Conservation (phyloP, 1,139 yeast genomes). For the Kodamaea derodonti region DNA sequence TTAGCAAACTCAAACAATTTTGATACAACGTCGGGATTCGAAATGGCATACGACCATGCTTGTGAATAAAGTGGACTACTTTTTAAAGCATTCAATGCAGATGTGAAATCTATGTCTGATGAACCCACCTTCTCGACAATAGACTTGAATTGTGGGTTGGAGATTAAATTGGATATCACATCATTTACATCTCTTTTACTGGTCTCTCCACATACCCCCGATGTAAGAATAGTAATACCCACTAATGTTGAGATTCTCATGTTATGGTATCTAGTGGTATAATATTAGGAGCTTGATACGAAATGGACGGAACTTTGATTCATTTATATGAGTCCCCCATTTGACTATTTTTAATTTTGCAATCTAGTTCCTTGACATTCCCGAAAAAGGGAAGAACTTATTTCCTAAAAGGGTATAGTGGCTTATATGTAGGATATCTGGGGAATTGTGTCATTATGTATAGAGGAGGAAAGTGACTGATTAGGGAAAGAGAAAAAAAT, state of each 20-base stretch:
- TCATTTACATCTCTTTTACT: conserved; percentile 3
- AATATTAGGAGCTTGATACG: no score
- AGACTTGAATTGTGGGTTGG: conserved; percentile 1
- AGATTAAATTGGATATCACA: conserved; percentile 3
- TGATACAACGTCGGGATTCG: neutral
- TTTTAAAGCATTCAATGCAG: conserved; percentile 1
- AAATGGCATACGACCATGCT: conserved; percentile 6
- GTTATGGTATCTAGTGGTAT: no score
- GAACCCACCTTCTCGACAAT: conserved; percentile 5
- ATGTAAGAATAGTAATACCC: no score
- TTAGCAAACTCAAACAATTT: neutral
- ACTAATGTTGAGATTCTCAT: no score
- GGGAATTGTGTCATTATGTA: no score
- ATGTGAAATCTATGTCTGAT: neutral
- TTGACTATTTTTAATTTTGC: neutral
- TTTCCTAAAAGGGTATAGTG: neutral
- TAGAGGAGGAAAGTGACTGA: no score
- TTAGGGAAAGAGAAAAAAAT: no score
- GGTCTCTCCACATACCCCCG: no score
- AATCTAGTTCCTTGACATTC: no score
- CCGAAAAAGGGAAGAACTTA: neutral
- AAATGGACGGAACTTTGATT: neutral
- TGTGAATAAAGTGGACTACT: conserved; percentile 1
- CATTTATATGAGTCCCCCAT: neutral
- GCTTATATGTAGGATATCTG: neutral